phyloP scores from a whole-genome alignment of 2,329 filamentous ascomycete species.

The Rutstroemia sp. region DNA sequence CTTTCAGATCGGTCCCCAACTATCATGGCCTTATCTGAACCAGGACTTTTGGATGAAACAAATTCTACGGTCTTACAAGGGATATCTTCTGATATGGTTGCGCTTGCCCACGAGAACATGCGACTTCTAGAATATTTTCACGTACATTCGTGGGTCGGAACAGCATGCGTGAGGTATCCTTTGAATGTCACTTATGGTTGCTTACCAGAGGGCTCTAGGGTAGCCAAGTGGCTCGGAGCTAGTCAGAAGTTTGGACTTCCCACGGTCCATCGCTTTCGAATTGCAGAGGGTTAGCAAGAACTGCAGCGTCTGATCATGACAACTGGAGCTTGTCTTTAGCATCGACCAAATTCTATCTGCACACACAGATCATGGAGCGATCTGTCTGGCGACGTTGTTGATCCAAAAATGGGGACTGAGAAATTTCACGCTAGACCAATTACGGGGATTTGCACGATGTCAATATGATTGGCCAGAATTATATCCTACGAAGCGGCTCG shows the following conservation, averaged over 20 bases:
- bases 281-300: not conserved
- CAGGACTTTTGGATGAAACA: conserved; percentile 2
- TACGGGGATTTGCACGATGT: not conserved
- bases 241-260: not conserved
- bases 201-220: conserved; percentile 8
- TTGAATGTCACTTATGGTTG: conserved; percentile 13
- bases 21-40: not conserved
- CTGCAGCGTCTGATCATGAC: not conserved
- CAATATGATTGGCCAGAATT: not conserved
- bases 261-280: not conserved
- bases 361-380: too few relatives aligned
- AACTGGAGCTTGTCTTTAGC: not conserved
- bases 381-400: too few relatives aligned
- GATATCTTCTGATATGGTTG: conserved; percentile 8
- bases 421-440: not conserved
- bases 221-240: conserved; percentile 5
- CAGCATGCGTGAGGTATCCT: conserved; percentile 11
- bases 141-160: conserved; percentile 3
- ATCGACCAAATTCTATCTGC: too few relatives aligned
- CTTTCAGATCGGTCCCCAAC: not conserved
- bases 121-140: conserved; percentile 10
- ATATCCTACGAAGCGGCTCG: not conserved
- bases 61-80: conserved; percentile 7
- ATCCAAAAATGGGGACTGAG: not conserved
- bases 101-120: conserved; percentile 8